A percentile compares a stretch with the other conserved stretches of the same genome.
Conservation (phyloP, 2,329 filamentous ascomycete genomes). For the Didymella pinodella region DNA sequence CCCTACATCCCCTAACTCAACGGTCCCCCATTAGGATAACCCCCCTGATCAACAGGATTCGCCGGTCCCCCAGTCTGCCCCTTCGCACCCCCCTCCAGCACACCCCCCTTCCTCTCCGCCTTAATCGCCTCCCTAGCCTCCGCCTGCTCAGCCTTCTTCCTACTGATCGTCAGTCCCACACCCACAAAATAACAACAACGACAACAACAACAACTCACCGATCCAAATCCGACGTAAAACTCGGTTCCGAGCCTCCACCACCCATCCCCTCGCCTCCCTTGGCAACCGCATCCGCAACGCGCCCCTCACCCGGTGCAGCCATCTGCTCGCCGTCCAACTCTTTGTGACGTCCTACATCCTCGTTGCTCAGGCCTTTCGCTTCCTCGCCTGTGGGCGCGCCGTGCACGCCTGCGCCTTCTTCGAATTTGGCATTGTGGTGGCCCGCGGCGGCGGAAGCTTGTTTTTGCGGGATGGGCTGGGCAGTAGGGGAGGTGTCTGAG, state of each 20-base stretch:
- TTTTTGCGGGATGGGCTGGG: conserved; percentile 51
- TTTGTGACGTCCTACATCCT: conserved; percentile 54
- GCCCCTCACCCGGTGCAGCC: conserved; percentile 57
- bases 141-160: conserved; percentile 61
- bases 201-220: conserved; percentile 31
- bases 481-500: conserved; percentile 39
- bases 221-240: conserved; percentile 57
- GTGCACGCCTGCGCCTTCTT: conserved; percentile 49
- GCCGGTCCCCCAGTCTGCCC: conserved; percentile 59
- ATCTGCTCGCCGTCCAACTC: conserved; percentile 60
- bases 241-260: conserved; percentile 50
- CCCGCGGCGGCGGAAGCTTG: conserved; percentile 51
- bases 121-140: conserved; percentile 53
- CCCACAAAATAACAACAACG: background rate
- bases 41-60: conserved; percentile 40
- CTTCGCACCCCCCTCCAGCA: conserved; percentile 53
- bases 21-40: conserved; percentile 33
- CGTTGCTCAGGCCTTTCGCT: conserved; percentile 48
- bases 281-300: conserved; percentile 54
- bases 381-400: conserved; percentile 57
- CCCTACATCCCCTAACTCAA: conserved; percentile 7
- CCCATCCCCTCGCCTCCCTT: conserved; percentile 37
- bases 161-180: conserved; percentile 26
- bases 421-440: conserved; percentile 46
- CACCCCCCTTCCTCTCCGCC: conserved; percentile 47